A percentile compares a stretch with the other conserved stretches of the same genome.
Conservation (phyloP, 208 protist species). For the Crithidia thermophila region DNA sequence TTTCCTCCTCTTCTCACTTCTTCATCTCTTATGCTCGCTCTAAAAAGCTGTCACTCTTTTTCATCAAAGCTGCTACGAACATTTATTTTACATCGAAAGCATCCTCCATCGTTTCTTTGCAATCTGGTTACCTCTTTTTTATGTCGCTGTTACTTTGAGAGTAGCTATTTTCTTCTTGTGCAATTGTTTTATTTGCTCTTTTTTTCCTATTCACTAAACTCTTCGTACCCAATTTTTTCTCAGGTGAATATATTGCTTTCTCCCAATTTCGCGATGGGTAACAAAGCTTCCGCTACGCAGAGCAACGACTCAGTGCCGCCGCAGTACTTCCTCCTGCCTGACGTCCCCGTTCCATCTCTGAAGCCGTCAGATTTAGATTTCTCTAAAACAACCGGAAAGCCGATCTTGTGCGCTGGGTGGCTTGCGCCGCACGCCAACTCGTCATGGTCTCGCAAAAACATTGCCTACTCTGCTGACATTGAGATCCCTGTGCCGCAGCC, state of each 20-base stretch:
- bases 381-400: slow-evolving; percentile 22
- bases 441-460: slow-evolving; percentile 38
- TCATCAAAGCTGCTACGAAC: no score
- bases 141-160: no score
- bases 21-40: no score
- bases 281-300: slow-evolving; percentile 10
- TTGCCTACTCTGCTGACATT: slow-evolving; percentile 41
- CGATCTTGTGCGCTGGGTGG: slow-evolving; percentile 48
- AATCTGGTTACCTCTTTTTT: no score
- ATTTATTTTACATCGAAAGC: no score
- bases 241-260: not conserved
- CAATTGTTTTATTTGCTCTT: not conserved
- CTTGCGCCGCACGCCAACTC: slow-evolving; percentile 8
- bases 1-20: no score
- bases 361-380: slow-evolving; percentile 34
- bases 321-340: slow-evolving; percentile 23
- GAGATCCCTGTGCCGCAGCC: slow-evolving; percentile 46
- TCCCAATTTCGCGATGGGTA: no score
- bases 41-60: no score
- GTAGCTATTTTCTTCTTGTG: no score
- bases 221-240: not conserved
- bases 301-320: slow-evolving; percentile 1
- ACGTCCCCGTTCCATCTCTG: slow-evolving; percentile 19
- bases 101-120: no score
- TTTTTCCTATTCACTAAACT: no score